phyloP scores from a whole-genome alignment of 257 asterid species.

The Penstemon newberryi region DNA sequence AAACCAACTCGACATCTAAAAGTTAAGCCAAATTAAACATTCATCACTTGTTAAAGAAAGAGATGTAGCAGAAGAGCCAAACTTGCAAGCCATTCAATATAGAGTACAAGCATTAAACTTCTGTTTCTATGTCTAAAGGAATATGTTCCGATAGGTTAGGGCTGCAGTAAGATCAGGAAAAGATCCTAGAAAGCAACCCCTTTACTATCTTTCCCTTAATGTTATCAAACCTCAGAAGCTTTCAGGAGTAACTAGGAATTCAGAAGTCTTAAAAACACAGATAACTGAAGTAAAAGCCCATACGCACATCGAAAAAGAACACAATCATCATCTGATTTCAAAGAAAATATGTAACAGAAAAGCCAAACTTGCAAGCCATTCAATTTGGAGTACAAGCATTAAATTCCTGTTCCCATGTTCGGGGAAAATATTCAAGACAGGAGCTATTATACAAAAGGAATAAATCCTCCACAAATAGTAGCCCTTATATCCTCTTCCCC shows the following conservation, averaged over 20 bases:
- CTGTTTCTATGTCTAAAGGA: not conserved
- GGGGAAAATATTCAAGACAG: slow-evolving; percentile 30
- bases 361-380: slow-evolving; percentile 64
- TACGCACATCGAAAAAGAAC: not conserved
- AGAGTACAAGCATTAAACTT: slow-evolving; percentile 7
- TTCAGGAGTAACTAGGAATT: not conserved
- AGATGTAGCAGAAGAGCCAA: slow-evolving; percentile 31
- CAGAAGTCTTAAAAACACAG: not conserved
- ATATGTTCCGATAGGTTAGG: not conserved
- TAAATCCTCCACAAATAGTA: slow-evolving; percentile 15
- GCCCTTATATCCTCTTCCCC: slow-evolving; percentile 31
- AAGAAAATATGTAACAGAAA: slow-evolving; percentile 34
- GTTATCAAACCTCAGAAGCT: not conserved
- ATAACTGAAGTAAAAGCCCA: not conserved
- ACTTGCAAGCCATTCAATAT: slow-evolving; percentile 11
- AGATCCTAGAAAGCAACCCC: not conserved
- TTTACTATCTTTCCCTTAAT: not conserved
- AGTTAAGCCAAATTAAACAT: not conserved
- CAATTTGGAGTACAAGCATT: slow-evolving; percentile 49
- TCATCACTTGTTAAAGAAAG: not conserved
- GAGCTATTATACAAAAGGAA: slow-evolving; percentile 20
- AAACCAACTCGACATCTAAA: not conserved
- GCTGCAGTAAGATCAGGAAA: not conserved
- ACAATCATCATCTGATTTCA: not conserved
- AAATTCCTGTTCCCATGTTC: slow-evolving; percentile 44